These are phyloP conservation scores for Calycina herbarum DNA, from an alignment of 2,329 filamentous ascomycete species.

Conservation along the genomic window DNA sequence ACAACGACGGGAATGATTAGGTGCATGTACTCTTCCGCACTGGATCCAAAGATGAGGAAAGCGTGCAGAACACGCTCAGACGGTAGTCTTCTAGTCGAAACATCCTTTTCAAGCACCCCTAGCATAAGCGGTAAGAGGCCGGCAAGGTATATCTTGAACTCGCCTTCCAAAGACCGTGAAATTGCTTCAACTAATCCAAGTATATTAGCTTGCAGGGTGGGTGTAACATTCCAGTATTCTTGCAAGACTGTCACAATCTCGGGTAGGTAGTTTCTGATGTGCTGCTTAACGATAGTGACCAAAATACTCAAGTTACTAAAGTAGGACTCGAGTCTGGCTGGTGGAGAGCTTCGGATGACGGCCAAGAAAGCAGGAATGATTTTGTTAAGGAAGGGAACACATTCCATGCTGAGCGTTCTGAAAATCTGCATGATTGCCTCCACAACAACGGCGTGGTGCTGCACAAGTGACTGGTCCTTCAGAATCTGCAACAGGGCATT, in stretches of 20 bases:
- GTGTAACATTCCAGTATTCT: slow-evolving; percentile 84
- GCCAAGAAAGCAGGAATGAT: slow-evolving; percentile 92
- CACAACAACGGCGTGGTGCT: slow-evolving; percentile 91
- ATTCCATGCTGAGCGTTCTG: slow-evolving; percentile 91
- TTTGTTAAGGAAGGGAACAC: slow-evolving; percentile 88
- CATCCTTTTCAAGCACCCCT: slow-evolving; percentile 85
- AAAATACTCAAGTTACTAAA: slow-evolving; percentile 95
- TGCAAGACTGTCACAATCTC: slow-evolving; percentile 84
- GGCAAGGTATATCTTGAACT: slow-evolving; percentile 96
- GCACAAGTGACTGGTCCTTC: slow-evolving; percentile 83
- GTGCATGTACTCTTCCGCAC: slow-evolving; percentile 98
- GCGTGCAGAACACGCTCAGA: slow-evolving; percentile 92
- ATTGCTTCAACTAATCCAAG: slow-evolving; percentile 91
- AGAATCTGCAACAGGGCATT: slow-evolving; percentile 91
- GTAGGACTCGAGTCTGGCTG: slow-evolving; percentile 84
- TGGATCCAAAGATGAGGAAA: slow-evolving; percentile 93
- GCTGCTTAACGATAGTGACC: slow-evolving; percentile 92
- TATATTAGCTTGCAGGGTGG: slow-evolving; percentile 85
- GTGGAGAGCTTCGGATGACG: slow-evolving; percentile 80
- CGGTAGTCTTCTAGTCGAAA: slow-evolving; percentile 70
- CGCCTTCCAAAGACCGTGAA: slow-evolving; percentile 87
- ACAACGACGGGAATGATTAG: slow-evolving; percentile 96
- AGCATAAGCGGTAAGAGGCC: slow-evolving; percentile 90
- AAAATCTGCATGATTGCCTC: slow-evolving; percentile 99
- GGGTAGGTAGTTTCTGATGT: slow-evolving; percentile 87